phyloP scores from a whole-genome alignment of 1,284 basidiomycete genomes.

The Volvariella surrecta region DNA sequence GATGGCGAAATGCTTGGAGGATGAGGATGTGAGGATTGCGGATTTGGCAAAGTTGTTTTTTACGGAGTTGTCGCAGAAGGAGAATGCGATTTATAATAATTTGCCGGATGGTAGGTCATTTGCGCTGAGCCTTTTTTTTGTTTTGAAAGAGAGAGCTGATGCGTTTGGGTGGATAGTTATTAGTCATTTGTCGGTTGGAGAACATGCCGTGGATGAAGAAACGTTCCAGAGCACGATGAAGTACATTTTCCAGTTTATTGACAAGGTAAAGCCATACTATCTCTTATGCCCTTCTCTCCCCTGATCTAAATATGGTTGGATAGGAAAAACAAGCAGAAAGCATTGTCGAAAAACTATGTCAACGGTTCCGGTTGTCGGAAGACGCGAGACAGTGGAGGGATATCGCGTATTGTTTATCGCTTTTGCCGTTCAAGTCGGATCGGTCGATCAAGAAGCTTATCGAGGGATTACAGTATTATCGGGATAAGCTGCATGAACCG shows the following conservation, averaged over 20 bases:
- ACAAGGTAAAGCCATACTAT: conserved; percentile 70
- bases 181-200: conserved; percentile 87
- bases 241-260: conserved; percentile 96
- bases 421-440: conserved; percentile 96
- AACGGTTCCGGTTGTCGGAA: conserved; percentile 84
- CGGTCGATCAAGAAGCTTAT: conserved; percentile 94
- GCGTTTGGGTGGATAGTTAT: conserved; percentile 57
- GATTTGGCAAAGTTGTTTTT: conserved; percentile 98
- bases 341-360: conserved; percentile 92
- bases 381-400: conserved; percentile 96
- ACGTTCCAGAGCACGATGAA: conserved; percentile 89
- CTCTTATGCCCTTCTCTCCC: no score
- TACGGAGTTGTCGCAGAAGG: conserved; percentile 92
- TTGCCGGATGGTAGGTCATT: conserved; percentile 70
- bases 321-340: conserved; percentile 94
- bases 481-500: conserved; percentile 92
- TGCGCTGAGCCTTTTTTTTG: background rate
- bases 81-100: conserved; percentile 99
- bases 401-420: conserved; percentile 90
- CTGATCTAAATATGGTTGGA: background rate
- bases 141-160: conserved; percentile 5
- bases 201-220: conserved; percentile 91
- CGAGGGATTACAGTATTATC: conserved; percentile 86
- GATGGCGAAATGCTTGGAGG: conserved; percentile 98
- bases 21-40: conserved; percentile 82